Evolutionary conservation across 1,139 yeast genomes (phyloP), one percentile per base, ranked within the genome.

Genomic region (Candida freyschussii): DNA sequence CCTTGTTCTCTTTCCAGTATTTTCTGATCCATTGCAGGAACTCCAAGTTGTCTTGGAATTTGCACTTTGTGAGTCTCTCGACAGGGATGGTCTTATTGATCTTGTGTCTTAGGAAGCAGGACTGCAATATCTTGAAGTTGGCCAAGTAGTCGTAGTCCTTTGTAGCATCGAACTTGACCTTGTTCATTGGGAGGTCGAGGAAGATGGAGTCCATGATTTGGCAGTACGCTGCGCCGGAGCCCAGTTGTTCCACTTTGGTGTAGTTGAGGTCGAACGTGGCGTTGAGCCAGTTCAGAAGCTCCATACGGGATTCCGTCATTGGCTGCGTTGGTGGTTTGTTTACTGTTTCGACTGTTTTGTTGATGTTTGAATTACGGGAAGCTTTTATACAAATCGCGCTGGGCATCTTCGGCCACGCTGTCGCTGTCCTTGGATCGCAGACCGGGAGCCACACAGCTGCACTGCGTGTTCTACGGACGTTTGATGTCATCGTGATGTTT

Each of bases 221-320:
- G 59, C 97, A 87, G 56, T 84, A 89, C 3, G 86, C 93, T 1
- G 95, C 96, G 4, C 99, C 99, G 3, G 82, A 77, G 13, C 99
- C 99, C 55, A 96, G 82, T 57, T 87, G 91, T 54, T 93, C 98
- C 3, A 91, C 82, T 52, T 83, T 86, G 32, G 77, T 68, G 48
- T 83, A 74, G 43, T 77, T 68, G 26, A 87, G 59, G 33, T 71
- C 72, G 27, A 86, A 66, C 6, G 84, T 72, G 30, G 71, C 65
- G 54, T 89, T 89, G 45, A 91, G 69, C 97, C 98, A 93, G 38
- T 70, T 73, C 39, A 93, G 62, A 18, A 91, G 70, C 50, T 87
- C 96, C 30, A 81, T 77, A 49, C 97, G 74, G 2, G 55, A 48
- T 36, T 49, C 52, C 1, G 41, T 26, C 44, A 40, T 40, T 20